Conservation (phyloP, 2,329 filamentous ascomycete genomes). For the Neodidymelliopsis sp. region DNA sequence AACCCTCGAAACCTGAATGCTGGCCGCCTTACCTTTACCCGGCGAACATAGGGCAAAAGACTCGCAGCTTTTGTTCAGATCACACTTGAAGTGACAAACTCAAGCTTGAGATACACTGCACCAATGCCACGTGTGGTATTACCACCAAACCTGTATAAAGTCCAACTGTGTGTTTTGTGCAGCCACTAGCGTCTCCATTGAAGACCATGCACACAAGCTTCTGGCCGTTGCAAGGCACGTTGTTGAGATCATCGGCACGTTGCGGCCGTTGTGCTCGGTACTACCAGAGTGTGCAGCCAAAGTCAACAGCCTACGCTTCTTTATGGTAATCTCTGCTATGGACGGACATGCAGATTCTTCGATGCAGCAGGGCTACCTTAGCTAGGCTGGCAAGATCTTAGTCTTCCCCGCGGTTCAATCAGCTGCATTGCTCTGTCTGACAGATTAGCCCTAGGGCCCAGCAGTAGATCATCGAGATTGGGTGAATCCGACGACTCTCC, state of each 20-base stretch:
- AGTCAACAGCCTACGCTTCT: neutral
- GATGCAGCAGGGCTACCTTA: constrained; percentile 6
- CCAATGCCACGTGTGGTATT: constrained; percentile 27
- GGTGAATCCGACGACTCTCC: too few species aligned
- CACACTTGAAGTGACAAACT: neutral
- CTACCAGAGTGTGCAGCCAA: neutral
- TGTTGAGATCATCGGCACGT: neutral
- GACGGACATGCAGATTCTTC: constrained; percentile 12
- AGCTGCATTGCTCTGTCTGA: constrained; percentile 4
- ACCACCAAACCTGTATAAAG: constrained; percentile 1
- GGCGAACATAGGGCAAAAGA: too few species aligned
- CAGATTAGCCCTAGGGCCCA: too few species aligned
- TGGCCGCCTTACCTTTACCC: constrained; percentile 11
- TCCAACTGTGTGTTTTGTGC: constrained; percentile 7
- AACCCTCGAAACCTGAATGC: constrained; percentile 26
- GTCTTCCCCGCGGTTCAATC: constrained; percentile 14
- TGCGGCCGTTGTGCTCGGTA: constrained; percentile 1
- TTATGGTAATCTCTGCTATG: neutral
- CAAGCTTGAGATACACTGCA: neutral
- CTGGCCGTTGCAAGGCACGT: constrained; percentile 12
- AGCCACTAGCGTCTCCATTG: constrained; percentile 14
- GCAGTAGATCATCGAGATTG: too few species aligned
- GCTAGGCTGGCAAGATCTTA: constrained; percentile 10
- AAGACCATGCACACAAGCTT: constrained; percentile 15
- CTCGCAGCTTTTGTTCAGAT: neutral